Evolutionary conservation across 2,329 filamentous ascomycete genomes (phyloP), one percentile per base, ranked within the genome.

Genomic region (Aureobasidium sp.): DNA sequence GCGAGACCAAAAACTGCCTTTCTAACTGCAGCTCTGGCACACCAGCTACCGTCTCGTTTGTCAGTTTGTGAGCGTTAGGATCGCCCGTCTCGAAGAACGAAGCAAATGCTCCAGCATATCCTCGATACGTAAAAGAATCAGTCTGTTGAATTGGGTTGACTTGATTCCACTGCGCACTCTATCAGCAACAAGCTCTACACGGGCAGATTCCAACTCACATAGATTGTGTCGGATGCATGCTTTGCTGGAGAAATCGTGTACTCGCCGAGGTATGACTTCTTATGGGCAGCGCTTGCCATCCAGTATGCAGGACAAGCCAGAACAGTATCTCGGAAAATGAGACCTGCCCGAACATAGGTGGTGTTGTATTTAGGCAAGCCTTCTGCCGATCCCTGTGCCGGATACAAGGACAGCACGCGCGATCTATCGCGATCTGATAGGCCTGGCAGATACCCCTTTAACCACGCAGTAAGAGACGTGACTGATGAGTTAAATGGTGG

Each of bases 241-340:
- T 57, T 59, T 1, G 42, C 55, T 0, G 83, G 83, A 7, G 72
- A 67, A 57, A 85, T 84, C 0, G 78, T 81, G 65, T 86, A 86
- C 68, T 86, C 81, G 1, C 80, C 79, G 23, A 85, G 38, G 73
- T 80, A 86, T 2, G 80, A 75, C 1, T 74, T 73, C 17, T 68
- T 68, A 0, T 69, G 67, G 1, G 80, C 78, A 2, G 75, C 74
- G 2, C 70, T 69, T 0, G 79, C 74, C 62, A 81, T 74, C 84
- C 83, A 86, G 62, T 80, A 81, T 2, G 78, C 78, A 0, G 84
- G 84, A 68, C 83, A 86, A 0, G 83, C 78, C 8, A 86, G 75
- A 0, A 84, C 78, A 0, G 80, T 71, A 66, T 86, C 83, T 13
- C 84, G 71, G 63, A 81, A 86, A 1, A 86, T 69, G 19, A 86